Conservation (phyloP, 73 alveolate genomes). For the Paramecium biaurelia region DNA sequence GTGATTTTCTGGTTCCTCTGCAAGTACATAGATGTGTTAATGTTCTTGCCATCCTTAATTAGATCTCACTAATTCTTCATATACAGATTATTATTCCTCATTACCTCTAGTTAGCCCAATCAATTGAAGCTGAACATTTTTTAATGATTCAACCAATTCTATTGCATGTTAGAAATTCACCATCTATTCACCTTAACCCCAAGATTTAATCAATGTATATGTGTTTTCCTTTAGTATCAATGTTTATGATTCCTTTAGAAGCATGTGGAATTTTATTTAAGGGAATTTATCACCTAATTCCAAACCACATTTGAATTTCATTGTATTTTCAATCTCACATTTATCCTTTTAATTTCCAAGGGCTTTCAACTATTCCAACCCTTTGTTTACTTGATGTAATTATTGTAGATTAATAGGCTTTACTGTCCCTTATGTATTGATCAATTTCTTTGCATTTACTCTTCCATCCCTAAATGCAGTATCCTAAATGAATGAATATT, state of each 20-base stretch:
- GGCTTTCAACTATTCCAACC: background rate
- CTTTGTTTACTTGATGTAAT: background rate
- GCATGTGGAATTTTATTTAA: background rate
- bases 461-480: background rate
- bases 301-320: conserved; percentile 49
- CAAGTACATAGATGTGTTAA: background rate
- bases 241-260: background rate
- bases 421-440: background rate
- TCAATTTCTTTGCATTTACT: background rate
- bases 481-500: background rate
- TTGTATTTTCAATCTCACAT: background rate
- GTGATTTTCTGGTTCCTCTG: background rate
- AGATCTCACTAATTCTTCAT: conserved; percentile 9
- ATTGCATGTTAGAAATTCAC: conserved; percentile 37
- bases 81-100: background rate
- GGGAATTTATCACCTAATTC: conserved; percentile 33
- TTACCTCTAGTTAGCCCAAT: background rate
- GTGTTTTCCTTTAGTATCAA: background rate
- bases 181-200: conserved; percentile 50
- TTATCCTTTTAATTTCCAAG: background rate
- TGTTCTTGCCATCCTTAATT: background rate
- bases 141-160: background rate
- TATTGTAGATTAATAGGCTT: background rate
- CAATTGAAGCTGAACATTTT: background rate
- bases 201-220: conserved; percentile 22